These are phyloP conservation scores for Begonia fuchsioides DNA, from an alignment of 306 rosid genomes.

Conservation along the genomic window DNA sequence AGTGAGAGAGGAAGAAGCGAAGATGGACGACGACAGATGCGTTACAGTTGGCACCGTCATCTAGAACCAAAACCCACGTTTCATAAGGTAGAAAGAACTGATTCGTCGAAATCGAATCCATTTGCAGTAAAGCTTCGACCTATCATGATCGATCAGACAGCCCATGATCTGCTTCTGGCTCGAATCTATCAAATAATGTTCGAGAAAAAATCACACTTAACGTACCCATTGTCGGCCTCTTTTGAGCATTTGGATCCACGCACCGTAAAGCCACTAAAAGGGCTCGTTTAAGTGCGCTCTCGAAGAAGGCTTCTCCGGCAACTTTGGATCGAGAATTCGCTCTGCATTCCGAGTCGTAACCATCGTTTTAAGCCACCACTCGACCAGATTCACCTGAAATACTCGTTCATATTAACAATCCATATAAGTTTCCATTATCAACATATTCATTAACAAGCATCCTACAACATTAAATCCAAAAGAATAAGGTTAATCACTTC, in stretches of 20 bases:
- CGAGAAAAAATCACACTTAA: too few relatives aligned
- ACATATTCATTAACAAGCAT: constrained; percentile 51
- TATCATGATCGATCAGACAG: too few relatives aligned
- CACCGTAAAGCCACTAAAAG: constrained; percentile 47
- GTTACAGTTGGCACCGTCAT: constrained; percentile 45
- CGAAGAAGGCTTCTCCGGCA: constrained; percentile 46
- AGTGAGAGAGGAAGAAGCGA: neutral
- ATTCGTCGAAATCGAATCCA: too few relatives aligned
- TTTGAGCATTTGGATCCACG: constrained; percentile 44
- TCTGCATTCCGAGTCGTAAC: constrained; percentile 41
- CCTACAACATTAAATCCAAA: constrained; percentile 9
- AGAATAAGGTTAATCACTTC: too few relatives aligned
- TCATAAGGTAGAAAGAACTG: too few relatives aligned
- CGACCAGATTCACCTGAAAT: constrained; percentile 44
- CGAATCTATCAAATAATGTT: too few relatives aligned
- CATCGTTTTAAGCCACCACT: constrained; percentile 58
- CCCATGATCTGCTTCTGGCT: too few relatives aligned
- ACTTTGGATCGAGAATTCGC: constrained; percentile 41
- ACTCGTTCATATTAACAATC: constrained; percentile 2
- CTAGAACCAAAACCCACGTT: neutral
- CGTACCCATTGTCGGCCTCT: constrained; percentile 45
- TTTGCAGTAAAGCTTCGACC: too few relatives aligned
- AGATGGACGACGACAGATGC: constrained; percentile 25
- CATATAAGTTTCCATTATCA: constrained; percentile 43
- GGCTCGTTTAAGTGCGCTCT: constrained; percentile 48